Evolutionary conservation across 2,329 filamentous ascomycete genomes (phyloP), one percentile per base, ranked within the genome.

Genomic region (Talaromyces amestolkiae): DNA sequence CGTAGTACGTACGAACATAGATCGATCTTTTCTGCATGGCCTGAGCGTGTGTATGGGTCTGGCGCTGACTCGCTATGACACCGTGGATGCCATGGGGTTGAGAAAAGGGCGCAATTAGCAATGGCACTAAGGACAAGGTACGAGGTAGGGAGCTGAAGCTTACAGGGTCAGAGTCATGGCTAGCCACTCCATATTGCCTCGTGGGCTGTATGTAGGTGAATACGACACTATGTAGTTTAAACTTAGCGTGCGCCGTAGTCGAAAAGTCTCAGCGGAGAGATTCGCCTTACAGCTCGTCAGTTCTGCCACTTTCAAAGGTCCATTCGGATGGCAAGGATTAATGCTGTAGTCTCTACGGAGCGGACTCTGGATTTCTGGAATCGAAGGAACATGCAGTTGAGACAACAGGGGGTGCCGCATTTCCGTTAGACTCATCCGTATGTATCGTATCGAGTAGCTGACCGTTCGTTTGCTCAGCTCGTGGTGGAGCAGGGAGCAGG

Each of bases 101-200:
- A 45, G 39, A 59, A 33, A 59, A 59, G 22, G 39, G 56, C 37
- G 56, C 37, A 59, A 41, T 59, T 59, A 59, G 56, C 56, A 59
- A 45, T 59, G 56, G 24, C 56, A 43, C 24, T 59, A 59, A 59
- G 56, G 9, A n/a, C 56, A 58, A 58, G 56, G 56, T 59, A 63
- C 37, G 39, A 63, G 37, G 61, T 51, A 39, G 58, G 51, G 53
- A 58, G 47, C 47, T 3, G 7, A 39, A 45, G 56, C 56, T 45
- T 45, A 59, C 39, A 45, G 56, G 27, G 37, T 59, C 56, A 37
- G 56, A 59, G 37, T 45, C 56, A 27, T 58, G 56, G 56, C 22
- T 22, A 45, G 56, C 56, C 27, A 45, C 15, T 45, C 22, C 15
- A 22, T 59, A n/a, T 15, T 59, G 56, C 61, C 61, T 63, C 61